These are phyloP conservation scores for Chenopodium formosanum DNA, from an alignment of 148 eudicot species.

Conservation along the genomic window DNA sequence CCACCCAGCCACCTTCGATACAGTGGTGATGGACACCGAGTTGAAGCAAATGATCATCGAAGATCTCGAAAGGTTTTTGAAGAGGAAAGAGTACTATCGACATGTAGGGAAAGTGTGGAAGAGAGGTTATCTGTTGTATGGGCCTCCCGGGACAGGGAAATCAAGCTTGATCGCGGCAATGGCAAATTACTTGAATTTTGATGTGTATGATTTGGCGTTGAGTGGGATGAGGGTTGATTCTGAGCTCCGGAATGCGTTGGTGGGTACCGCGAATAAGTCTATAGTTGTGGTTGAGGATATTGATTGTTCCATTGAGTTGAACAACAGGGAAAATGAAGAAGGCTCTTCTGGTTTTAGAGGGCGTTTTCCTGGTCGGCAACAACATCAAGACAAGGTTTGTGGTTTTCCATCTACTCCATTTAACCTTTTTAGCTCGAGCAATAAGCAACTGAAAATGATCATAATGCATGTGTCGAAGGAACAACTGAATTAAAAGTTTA, in stretches of 20 bases:
- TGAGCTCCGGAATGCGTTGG: constrained; percentile 38
- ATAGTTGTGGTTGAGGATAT: constrained; percentile 60
- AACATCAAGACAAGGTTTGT: background rate
- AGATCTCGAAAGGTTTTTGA: constrained; percentile 47
- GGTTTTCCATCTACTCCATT: too few relatives aligned
- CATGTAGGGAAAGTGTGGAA: constrained; percentile 70
- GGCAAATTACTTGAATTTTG: constrained; percentile 54
- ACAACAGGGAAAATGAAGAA: constrained; percentile 17
- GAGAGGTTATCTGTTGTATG: constrained; percentile 60
- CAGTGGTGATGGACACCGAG: constrained; percentile 47
- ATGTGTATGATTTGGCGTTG: constrained; percentile 51
- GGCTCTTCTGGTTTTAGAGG: background rate
- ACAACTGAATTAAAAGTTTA: too few relatives aligned
- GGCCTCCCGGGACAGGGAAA: constrained; percentile 64
- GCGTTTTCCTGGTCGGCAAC: background rate
- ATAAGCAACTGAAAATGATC: too few relatives aligned
- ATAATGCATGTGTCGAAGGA: too few relatives aligned
- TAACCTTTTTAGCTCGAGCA: too few relatives aligned
- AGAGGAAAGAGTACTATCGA: constrained; percentile 45
- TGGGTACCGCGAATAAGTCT: constrained; percentile 43
- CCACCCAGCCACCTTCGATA: constrained; percentile 56
- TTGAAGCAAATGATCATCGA: constrained; percentile 32
- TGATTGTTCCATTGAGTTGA: constrained; percentile 45
- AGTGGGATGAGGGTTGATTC: constrained; percentile 31
- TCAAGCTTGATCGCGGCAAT: constrained; percentile 64